Percentiles rank a stretch among this genome's conserved stretches.
These are phyloP conservation scores for Mycena amicta DNA, from an alignment of 768 basidiomycete genomes.

Conservation along the genomic window DNA sequence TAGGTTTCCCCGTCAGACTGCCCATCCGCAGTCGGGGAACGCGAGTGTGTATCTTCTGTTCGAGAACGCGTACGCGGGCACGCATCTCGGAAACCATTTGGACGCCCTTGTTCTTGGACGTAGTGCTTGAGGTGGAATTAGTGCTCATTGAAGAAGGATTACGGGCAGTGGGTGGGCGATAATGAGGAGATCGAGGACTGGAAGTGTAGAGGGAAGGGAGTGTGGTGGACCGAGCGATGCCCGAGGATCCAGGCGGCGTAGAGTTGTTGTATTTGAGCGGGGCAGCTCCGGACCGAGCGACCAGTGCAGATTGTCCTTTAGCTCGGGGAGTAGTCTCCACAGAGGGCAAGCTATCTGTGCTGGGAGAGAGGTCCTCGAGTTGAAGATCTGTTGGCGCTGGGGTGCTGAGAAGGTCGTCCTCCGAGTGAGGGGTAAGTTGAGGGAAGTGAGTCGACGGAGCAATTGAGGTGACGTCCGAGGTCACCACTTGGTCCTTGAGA, in stretches of 20 bases:
- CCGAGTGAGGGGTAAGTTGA: slow-evolving; percentile 36
- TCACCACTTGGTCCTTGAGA: slow-evolving; percentile 71
- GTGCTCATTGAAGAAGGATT: slow-evolving; percentile 43
- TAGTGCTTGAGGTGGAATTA: slow-evolving; percentile 45
- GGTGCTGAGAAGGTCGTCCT: slow-evolving; percentile 62
- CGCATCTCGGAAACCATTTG: slow-evolving; percentile 95
- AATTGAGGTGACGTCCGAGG: slow-evolving; percentile 34
- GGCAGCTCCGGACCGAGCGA: slow-evolving; percentile 55
- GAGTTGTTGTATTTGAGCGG: slow-evolving; percentile 45
- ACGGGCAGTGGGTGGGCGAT: slow-evolving; percentile 40
- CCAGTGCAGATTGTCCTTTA: slow-evolving; percentile 44
- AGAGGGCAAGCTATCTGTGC: slow-evolving; percentile 42
- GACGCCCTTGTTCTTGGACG: slow-evolving; percentile 77
- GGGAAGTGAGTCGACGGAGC: slow-evolving; percentile 34
- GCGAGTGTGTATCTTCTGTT: slow-evolving; percentile 86
- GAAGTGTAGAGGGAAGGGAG: slow-evolving; percentile 54
- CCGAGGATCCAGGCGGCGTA: slow-evolving; percentile 46
- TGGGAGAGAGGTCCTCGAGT: slow-evolving; percentile 56
- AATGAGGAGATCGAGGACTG: slow-evolving; percentile 49
- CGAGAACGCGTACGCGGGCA: slow-evolving; percentile 76
- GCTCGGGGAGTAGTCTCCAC: slow-evolving; percentile 42
- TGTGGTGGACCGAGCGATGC: slow-evolving; percentile 59
- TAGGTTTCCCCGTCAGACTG: slow-evolving; percentile 63
- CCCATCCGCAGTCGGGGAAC: slow-evolving; percentile 85
- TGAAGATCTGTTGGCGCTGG: slow-evolving; percentile 63